Conservation (phyloP, 768 basidiomycete species). For the Tremella fuciformis region DNA sequence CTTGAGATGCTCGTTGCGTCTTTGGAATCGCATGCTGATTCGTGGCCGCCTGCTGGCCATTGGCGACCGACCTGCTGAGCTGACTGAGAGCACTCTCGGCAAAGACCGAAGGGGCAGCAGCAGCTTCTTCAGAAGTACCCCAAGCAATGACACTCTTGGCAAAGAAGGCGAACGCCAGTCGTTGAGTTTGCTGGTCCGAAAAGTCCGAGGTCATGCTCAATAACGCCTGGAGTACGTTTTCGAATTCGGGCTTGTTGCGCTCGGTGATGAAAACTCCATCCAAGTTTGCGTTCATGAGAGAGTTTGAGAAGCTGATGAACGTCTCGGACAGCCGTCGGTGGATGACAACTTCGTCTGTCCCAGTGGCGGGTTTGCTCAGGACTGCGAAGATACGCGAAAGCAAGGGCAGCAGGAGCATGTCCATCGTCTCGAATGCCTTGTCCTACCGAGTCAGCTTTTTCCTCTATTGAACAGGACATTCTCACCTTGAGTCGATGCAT, state of each 20-base stretch:
- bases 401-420: constrained; percentile 83
- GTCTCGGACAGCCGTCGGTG: constrained; percentile 82
- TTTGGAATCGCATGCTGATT: constrained; percentile 53
- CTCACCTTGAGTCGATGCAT: constrained; percentile 85
- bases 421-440: constrained; percentile 81
- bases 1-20: constrained; percentile 39
- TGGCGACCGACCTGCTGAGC: constrained; percentile 43
- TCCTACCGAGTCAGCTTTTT: constrained; percentile 56
- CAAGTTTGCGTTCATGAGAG: constrained; percentile 74
- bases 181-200: constrained; percentile 72
- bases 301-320: constrained; percentile 77
- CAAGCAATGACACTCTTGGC: constrained; percentile 52
- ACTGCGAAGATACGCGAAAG: constrained; percentile 74
- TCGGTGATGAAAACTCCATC: constrained; percentile 82
- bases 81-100: constrained; percentile 53
- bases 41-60: constrained; percentile 30
- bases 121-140: constrained; percentile 48
- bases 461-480: constrained; percentile 3
- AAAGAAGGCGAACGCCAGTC: constrained; percentile 75
- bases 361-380: constrained; percentile 72
- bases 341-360: constrained; percentile 79
- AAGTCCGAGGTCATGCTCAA: constrained; percentile 69
- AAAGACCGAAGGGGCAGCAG: constrained; percentile 35
- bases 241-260: constrained; percentile 66
- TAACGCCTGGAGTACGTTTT: constrained; percentile 72